Percentiles rank a stretch among this genome's conserved stretches.
phyloP scores from a whole-genome alignment of 192 early-diverging fungal species.

The Dispira parvispora region DNA sequence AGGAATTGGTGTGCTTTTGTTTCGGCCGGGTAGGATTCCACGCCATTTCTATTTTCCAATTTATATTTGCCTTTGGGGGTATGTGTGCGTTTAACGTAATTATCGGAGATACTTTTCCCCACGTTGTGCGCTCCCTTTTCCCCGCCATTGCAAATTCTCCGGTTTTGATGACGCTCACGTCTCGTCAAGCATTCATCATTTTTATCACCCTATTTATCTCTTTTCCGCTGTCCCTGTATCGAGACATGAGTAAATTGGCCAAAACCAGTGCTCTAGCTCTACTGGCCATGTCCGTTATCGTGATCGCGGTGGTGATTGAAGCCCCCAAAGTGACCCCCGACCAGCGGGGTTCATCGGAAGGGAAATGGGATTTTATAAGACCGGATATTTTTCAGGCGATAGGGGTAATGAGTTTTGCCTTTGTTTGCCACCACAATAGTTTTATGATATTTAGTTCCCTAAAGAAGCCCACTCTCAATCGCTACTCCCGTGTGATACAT shows the following conservation, averaged over 20 bases:
- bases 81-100: slow-evolving; percentile 29
- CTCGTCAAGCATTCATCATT: slow-evolving; percentile 54
- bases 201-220: slow-evolving; percentile 63
- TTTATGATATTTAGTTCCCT: slow-evolving; percentile 82
- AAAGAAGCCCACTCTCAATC: slow-evolving; percentile 65
- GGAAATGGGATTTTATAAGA: slow-evolving; percentile 22
- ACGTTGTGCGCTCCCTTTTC: slow-evolving; percentile 57
- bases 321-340: slow-evolving; percentile 37
- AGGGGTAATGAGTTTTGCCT: slow-evolving; percentile 86
- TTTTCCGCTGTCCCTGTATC: slow-evolving; percentile 69
- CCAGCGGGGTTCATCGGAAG: slow-evolving; percentile 27
- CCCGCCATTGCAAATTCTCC: slow-evolving; percentile 31
- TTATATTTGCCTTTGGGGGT: slow-evolving; percentile 87
- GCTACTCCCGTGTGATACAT: slow-evolving; percentile 70
- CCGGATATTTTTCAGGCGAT: slow-evolving; percentile 61
- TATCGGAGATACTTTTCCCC: slow-evolving; percentile 78
- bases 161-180: slow-evolving; percentile 42
- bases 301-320: slow-evolving; percentile 50
- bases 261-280: slow-evolving; percentile 78
- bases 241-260: slow-evolving; percentile 76
- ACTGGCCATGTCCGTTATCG: slow-evolving; percentile 62
- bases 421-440: slow-evolving; percentile 93
- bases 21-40: slow-evolving; percentile 64
- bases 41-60: slow-evolving; percentile 76
- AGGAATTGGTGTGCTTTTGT: slow-evolving; percentile 64